These are phyloP conservation scores for Histomonas meleagridis DNA, from an alignment of 208 protist species.

Conservation along the genomic window DNA sequence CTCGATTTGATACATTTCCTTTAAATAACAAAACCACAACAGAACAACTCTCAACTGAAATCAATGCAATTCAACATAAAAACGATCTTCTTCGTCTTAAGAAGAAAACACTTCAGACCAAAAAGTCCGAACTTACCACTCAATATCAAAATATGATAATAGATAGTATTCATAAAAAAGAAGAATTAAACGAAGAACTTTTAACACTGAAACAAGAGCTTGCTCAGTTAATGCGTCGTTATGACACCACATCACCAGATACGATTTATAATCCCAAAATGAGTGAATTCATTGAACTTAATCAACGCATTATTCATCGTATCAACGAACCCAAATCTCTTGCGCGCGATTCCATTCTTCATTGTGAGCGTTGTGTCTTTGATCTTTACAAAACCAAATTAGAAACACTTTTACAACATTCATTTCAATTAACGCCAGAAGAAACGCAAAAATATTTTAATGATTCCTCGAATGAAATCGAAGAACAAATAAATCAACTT, in stretches of 20 bases:
- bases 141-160: background rate
- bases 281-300: background rate
- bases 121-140: background rate
- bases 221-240: background rate
- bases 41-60: constrained; percentile 4
- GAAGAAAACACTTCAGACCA: background rate
- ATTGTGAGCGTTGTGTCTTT: background rate
- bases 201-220: background rate
- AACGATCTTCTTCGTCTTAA: background rate
- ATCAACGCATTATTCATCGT: background rate
- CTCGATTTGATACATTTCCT: background rate
- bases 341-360: background rate
- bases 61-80: background rate
- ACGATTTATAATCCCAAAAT: background rate
- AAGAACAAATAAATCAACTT: background rate
- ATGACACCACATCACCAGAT: background rate
- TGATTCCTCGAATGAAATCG: background rate
- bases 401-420: background rate
- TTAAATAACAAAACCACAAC: background rate
- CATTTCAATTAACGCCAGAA: background rate
- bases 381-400: background rate
- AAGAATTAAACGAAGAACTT: background rate
- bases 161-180: background rate
- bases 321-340: background rate
- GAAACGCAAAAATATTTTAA: background rate